Evolutionary conservation across 345 rosid species (phyloP).

Genomic region (Populus pruinosa): DNA sequence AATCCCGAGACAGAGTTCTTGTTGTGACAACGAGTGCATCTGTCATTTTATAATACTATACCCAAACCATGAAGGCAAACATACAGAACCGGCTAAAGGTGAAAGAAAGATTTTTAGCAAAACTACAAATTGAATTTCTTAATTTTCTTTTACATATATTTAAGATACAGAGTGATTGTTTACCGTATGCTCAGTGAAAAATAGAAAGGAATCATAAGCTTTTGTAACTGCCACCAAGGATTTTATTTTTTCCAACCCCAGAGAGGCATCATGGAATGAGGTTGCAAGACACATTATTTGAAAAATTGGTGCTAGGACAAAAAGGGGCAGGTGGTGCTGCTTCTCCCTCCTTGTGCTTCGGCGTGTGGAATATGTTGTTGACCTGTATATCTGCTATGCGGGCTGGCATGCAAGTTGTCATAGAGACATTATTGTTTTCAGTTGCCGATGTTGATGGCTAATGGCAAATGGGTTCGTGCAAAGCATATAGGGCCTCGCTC

Average conservation of each 20-base stretch:
- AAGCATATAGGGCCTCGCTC: not conserved
- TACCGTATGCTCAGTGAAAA: no score
- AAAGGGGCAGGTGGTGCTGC: not conserved
- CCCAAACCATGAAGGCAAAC: not conserved
- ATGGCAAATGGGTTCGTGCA: not conserved
- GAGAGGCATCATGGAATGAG: not conserved
- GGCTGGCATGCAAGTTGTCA: not conserved
- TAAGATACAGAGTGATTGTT: no score
- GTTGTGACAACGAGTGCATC: not conserved
- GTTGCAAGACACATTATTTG: not conserved
- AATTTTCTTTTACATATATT: no score
- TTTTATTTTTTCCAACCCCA: not conserved
- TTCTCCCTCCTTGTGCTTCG: not conserved
- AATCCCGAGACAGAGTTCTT: not conserved
- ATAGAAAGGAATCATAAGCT: not conserved
- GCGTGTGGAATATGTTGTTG: not conserved
- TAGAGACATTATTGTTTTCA: not conserved
- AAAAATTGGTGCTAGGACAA: not conserved
- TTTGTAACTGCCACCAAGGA: not conserved
- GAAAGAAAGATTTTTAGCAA: no score
- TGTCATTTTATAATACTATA: not conserved
- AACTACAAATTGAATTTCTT: no score
- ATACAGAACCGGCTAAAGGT: no score
- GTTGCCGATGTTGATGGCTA: not conserved
- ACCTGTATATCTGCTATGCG: not conserved